These are phyloP conservation scores for Hymenotorrendiella dingleyae DNA, from an alignment of 2,329 filamentous ascomycete species.

Conservation along the genomic window DNA sequence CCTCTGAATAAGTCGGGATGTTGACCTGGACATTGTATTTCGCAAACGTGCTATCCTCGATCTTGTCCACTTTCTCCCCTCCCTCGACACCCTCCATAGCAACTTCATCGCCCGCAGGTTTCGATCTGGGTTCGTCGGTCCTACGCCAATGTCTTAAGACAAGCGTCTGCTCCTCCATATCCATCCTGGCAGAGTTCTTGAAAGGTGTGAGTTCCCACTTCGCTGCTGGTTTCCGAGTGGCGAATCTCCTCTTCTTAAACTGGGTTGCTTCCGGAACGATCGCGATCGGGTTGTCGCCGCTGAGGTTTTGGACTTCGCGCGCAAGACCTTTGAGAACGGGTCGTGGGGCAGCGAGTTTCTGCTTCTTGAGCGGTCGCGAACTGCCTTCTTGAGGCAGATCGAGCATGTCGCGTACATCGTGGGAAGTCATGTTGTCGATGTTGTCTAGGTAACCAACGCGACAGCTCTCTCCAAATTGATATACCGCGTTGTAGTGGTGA, in stretches of 20 bases:
- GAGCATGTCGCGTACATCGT: conserved; percentile 83
- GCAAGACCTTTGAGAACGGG: conserved; percentile 58
- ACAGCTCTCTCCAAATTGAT: neutral
- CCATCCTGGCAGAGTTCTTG: conserved; percentile 68
- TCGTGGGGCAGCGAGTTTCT: conserved; percentile 57
- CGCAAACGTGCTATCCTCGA: conserved; percentile 63
- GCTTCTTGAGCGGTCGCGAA: conserved; percentile 64
- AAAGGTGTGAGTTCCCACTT: conserved; percentile 67
- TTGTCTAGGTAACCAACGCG: neutral
- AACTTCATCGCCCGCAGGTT: conserved; percentile 34
- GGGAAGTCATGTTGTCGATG: conserved; percentile 55
- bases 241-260: conserved; percentile 54
- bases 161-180: conserved; percentile 56
- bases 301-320: conserved; percentile 59
- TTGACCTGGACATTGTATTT: conserved; percentile 83
- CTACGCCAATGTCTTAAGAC: conserved; percentile 76
- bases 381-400: conserved; percentile 63
- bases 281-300: conserved; percentile 61
- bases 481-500: neutral
- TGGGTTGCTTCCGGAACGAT: conserved; percentile 55
- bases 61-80: conserved; percentile 17
- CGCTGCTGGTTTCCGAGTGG: conserved; percentile 48
- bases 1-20: conserved; percentile 76
- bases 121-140: conserved; percentile 44
- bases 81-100: conserved; percentile 35